Percentiles rank a stretch among this genome's conserved stretches.
Evolutionary conservation across 2,329 filamentous ascomycete genomes (phyloP).

Genomic region (Onygenales sp.): DNA sequence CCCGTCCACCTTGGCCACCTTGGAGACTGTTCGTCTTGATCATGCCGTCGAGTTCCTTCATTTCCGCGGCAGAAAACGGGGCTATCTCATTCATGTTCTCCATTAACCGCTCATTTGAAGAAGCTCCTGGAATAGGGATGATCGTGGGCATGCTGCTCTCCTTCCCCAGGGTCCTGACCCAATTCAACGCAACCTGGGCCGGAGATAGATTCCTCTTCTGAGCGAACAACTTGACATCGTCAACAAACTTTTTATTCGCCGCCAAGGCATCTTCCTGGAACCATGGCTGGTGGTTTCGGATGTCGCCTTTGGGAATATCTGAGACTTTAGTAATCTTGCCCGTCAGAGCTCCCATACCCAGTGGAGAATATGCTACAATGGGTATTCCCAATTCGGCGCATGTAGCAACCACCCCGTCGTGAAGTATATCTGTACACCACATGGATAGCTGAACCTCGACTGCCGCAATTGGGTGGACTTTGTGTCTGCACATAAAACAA

Average conservation of each 20-base stretch:
- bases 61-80: conserved; percentile 23
- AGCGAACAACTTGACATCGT: conserved; percentile 37
- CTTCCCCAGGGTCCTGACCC: conserved; percentile 36
- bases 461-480: conserved; percentile 46
- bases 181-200: conserved; percentile 41
- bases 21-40: conserved; percentile 36
- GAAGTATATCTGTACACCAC: conserved; percentile 46
- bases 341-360: conserved; percentile 48
- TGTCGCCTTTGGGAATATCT: conserved; percentile 40
- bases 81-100: conserved; percentile 25
- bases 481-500: conserved; percentile 21
- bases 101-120: conserved; percentile 25
- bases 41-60: conserved; percentile 44
- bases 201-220: conserved; percentile 34
- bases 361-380: conserved; percentile 50
- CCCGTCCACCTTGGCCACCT: conserved; percentile 16
- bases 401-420: conserved; percentile 47
- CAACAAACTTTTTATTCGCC: conserved; percentile 41
- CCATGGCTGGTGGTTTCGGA: conserved; percentile 35
- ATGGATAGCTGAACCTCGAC: conserved; percentile 55
- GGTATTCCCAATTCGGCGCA: conserved; percentile 50
- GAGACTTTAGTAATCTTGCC: conserved; percentile 37
- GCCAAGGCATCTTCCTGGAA: conserved; percentile 44
- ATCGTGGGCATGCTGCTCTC: conserved; percentile 35
- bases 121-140: conserved; percentile 28